A percentile compares a stretch with the other conserved stretches of the same genome.
Conservation (phyloP, 176 grass and related monocot genomes). For the Zea mays region DNA sequence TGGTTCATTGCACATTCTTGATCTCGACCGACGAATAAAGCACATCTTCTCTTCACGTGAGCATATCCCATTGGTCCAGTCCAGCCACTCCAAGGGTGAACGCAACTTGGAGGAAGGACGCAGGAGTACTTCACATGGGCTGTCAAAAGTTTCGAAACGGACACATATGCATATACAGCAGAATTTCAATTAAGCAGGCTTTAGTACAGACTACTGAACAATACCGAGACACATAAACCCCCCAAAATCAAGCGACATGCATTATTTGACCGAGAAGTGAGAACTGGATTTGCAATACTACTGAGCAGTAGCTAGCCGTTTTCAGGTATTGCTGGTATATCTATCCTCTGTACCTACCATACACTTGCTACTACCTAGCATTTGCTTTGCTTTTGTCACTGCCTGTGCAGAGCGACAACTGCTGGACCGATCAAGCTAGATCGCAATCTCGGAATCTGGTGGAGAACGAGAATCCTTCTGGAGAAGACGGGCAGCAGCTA, state of each 20-base stretch:
- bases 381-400: background rate
- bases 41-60: slow-evolving; percentile 46
- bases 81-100: slow-evolving; percentile 29
- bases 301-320: background rate
- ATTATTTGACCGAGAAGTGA: background rate
- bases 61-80: slow-evolving; percentile 44
- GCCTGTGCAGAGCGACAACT: slow-evolving; percentile 25
- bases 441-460: slow-evolving; percentile 7
- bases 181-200: slow-evolving; percentile 10
- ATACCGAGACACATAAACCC: slow-evolving; percentile 19
- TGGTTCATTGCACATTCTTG: slow-evolving; percentile 18
- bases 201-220: background rate
- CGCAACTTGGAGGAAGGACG: slow-evolving; percentile 13
- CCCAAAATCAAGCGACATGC: background rate
- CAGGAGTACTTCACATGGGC: slow-evolving; percentile 37
- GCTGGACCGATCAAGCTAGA: slow-evolving; percentile 24
- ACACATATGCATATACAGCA: slow-evolving; percentile 24
- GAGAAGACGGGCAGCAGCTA: slow-evolving; percentile 26
- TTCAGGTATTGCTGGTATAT: slow-evolving; percentile 21
- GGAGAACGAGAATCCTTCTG: slow-evolving; percentile 24
- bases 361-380: background rate
- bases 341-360: background rate
- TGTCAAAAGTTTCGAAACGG: slow-evolving; percentile 21
- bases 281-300: background rate
- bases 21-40: slow-evolving; percentile 42